These are phyloP conservation scores for Apophysomyces elegans DNA, from an alignment of 371 early-diverging fungal species.

Conservation along the genomic window DNA sequence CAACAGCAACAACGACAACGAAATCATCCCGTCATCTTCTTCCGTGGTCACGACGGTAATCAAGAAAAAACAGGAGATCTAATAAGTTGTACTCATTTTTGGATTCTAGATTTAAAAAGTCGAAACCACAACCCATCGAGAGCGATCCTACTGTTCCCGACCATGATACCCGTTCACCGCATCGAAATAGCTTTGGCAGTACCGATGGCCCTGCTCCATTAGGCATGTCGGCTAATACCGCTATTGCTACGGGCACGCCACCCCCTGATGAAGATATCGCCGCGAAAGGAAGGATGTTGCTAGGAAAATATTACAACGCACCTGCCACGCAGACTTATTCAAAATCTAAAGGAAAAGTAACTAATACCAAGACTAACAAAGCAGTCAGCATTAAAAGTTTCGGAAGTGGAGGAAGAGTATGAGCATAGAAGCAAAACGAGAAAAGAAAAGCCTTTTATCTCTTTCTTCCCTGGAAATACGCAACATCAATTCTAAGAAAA, in stretches of 20 bases:
- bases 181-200: slow-evolving; percentile 22
- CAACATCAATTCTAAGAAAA: too few relatives aligned
- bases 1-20: neutral
- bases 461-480: too few relatives aligned
- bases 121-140: neutral
- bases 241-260: neutral
- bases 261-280: slow-evolving; percentile 23
- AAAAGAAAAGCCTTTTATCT: neutral
- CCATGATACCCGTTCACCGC: neutral
- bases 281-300: slow-evolving; percentile 25
- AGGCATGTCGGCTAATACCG: neutral
- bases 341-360: slow-evolving; percentile 4
- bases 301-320: slow-evolving; percentile 27
- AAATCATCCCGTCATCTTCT: slow-evolving; percentile 18
- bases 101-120: slow-evolving; percentile 20
- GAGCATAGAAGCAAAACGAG: neutral
- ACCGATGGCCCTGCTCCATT: slow-evolving; percentile 10
- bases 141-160: neutral
- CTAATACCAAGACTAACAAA: neutral
- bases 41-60: slow-evolving; percentile 20
- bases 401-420: neutral
- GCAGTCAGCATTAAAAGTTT: slow-evolving; percentile 9
- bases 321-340: slow-evolving; percentile 5
- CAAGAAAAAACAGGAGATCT: neutral
- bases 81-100: neutral